A percentile compares a stretch with the other conserved stretches of the same genome.
These are phyloP conservation scores for Yarrowia sp. DNA, from an alignment of 805 yeast species.

Conservation along the genomic window DNA sequence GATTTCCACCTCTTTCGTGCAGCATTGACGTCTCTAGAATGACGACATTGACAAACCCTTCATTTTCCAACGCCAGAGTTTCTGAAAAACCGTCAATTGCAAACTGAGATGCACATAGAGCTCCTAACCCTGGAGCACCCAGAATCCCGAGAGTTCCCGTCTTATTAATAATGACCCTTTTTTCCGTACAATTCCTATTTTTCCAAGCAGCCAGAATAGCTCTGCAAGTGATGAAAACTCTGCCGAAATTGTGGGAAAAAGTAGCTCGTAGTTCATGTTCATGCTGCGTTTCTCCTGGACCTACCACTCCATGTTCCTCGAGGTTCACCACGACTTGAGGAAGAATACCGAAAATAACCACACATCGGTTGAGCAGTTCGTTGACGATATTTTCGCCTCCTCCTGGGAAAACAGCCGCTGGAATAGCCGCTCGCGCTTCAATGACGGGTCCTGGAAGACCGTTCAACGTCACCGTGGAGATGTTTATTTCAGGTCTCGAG, in stretches of 20 bases:
- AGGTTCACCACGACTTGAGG: constrained; percentile 33
- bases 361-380: constrained; percentile 9
- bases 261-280: constrained; percentile 9
- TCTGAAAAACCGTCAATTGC: constrained; percentile 50
- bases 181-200: not conserved
- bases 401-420: not conserved
- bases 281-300: constrained; percentile 20
- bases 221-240: constrained; percentile 7
- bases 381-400: constrained; percentile 13
- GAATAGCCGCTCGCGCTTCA: constrained; percentile 13
- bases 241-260: constrained; percentile 11
- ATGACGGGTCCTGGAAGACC: constrained; percentile 20
- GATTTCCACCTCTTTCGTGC: constrained; percentile 12
- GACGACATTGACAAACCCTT: constrained; percentile 40
- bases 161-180: constrained; percentile 38
- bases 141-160: constrained; percentile 45
- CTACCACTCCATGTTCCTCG: constrained; percentile 25
- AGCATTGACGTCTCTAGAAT: constrained; percentile 42
- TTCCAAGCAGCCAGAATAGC: constrained; percentile 16
- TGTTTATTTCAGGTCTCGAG: not conserved
- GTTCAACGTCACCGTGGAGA: not conserved
- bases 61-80: constrained; percentile 46
- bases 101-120: constrained; percentile 47
- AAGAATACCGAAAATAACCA: constrained; percentile 8
- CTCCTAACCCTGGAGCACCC: constrained; percentile 48